Percentiles rank a stretch among this genome's conserved stretches.
phyloP scores from a whole-genome alignment of 108 stramenopile genomes.

The Pseudonitzschia multistriata region DNA sequence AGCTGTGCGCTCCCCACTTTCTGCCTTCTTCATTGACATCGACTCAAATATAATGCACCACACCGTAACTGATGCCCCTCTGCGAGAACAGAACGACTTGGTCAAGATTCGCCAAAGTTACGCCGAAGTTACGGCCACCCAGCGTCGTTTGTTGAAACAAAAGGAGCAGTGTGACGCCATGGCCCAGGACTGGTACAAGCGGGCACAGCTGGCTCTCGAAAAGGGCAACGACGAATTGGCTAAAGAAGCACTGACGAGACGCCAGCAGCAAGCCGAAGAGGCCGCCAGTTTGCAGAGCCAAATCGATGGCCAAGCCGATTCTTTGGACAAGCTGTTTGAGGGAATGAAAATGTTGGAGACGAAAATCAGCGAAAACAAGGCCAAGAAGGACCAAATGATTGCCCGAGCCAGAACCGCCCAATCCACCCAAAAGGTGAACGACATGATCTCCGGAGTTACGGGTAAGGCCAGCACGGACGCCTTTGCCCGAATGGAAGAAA shows the following conservation, averaged over 20 bases:
- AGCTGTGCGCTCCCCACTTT: too few species aligned
- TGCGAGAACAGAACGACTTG: slow-evolving; percentile 69
- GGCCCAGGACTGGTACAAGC: slow-evolving; percentile 91
- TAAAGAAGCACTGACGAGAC: slow-evolving; percentile 84
- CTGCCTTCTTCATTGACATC: neutral
- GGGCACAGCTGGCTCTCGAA: slow-evolving; percentile 92
- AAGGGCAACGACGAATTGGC: slow-evolving; percentile 94
- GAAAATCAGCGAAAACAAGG: slow-evolving; percentile 89
- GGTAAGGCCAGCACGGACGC: slow-evolving; percentile 93
- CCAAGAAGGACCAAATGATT: slow-evolving; percentile 95
- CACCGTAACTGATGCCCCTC: neutral
- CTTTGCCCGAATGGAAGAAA: slow-evolving; percentile 95
- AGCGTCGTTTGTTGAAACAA: slow-evolving; percentile 89
- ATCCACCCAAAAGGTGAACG: slow-evolving; percentile 93
- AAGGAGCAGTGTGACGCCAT: slow-evolving; percentile 85
- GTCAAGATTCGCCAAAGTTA: slow-evolving; percentile 95
- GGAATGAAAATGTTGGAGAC: slow-evolving; percentile 93
- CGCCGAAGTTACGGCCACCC: slow-evolving; percentile 95
- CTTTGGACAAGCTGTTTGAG: slow-evolving; percentile 88
- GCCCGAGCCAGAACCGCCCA: slow-evolving; percentile 95
- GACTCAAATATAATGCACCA: neutral
- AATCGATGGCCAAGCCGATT: slow-evolving; percentile 73
- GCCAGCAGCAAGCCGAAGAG: slow-evolving; percentile 87
- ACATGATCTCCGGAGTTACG: slow-evolving; percentile 90
- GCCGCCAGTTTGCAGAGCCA: slow-evolving; percentile 60